These are phyloP conservation scores for Apiospora phragmitis DNA, from an alignment of 2,329 filamentous ascomycete genomes.

Conservation along the genomic window DNA sequence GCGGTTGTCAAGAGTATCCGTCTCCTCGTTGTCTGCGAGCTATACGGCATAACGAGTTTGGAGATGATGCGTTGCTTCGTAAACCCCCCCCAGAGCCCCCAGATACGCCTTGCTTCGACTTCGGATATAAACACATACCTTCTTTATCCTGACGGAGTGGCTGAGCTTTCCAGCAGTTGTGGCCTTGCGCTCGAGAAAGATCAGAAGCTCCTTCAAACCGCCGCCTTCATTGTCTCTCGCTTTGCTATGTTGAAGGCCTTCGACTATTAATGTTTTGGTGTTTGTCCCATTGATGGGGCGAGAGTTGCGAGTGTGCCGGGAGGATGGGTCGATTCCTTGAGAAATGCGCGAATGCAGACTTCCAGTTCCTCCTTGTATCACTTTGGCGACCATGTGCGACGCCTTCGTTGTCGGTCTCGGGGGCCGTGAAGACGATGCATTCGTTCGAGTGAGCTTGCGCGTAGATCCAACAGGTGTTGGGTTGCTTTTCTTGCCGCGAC, in stretches of 20 bases:
- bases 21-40: slow-evolving; percentile 40
- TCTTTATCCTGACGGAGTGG: slow-evolving; percentile 66
- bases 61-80: slow-evolving; percentile 40
- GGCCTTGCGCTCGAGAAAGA: slow-evolving; percentile 72
- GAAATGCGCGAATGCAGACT: slow-evolving; percentile 37
- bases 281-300: slow-evolving; percentile 27
- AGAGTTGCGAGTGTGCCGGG: slow-evolving; percentile 21
- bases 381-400: slow-evolving; percentile 45
- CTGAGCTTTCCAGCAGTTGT: slow-evolving; percentile 50
- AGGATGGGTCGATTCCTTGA: slow-evolving; percentile 29
- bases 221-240: slow-evolving; percentile 66
- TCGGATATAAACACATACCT: slow-evolving; percentile 66
- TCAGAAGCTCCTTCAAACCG: slow-evolving; percentile 63
- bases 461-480: slow-evolving; percentile 17
- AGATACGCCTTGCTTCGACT: slow-evolving; percentile 34
- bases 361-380: slow-evolving; percentile 37
- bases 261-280: slow-evolving; percentile 48
- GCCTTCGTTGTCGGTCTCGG: slow-evolving; percentile 32
- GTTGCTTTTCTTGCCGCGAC: slow-evolving; percentile 27
- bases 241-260: slow-evolving; percentile 69
- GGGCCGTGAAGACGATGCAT: slow-evolving; percentile 22
- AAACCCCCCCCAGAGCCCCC: slow-evolving; percentile 42
- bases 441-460: slow-evolving; percentile 19
- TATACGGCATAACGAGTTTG: slow-evolving; percentile 39
- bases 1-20: slow-evolving; percentile 31